Percentiles rank a stretch among this genome's conserved stretches.
phyloP scores from a whole-genome alignment of 78 protist species.

The Planoprotostelium fungivorum region DNA sequence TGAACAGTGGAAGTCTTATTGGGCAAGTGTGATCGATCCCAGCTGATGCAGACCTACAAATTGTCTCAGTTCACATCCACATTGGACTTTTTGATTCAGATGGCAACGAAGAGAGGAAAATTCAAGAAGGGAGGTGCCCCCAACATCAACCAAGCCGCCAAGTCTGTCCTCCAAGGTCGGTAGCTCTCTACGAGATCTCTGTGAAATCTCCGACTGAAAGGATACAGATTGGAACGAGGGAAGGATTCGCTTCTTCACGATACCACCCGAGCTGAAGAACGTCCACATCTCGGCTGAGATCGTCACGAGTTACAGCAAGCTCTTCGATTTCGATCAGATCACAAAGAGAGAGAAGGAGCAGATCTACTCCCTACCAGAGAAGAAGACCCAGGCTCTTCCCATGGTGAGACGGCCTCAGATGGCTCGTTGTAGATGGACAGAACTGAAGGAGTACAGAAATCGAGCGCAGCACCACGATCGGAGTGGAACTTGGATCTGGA shows the following conservation, averaged over 20 bases:
- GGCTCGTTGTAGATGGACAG: too few species aligned
- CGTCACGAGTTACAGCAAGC: constrained; percentile 25
- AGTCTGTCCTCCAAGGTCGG: constrained; percentile 30
- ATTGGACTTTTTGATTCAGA: constrained; percentile 21
- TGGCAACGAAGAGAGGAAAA: constrained; percentile 37
- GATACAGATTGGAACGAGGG: constrained; percentile 50
- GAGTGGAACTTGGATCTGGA: not conserved
- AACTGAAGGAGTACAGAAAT: not conserved
- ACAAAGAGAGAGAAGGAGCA: not conserved
- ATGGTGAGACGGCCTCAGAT: constrained; percentile 11
- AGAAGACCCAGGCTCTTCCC: constrained; percentile 2
- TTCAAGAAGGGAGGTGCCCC: constrained; percentile 28
- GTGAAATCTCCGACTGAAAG: not conserved
- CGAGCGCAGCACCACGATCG: not conserved
- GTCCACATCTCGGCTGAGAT: constrained; percentile 10
- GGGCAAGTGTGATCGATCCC: constrained; percentile 25
- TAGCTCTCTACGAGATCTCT: not conserved
- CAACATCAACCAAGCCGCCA: constrained; percentile 28
- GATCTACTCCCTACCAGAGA: not conserved
- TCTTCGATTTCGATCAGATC: constrained; percentile 39
- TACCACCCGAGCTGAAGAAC: constrained; percentile 27
- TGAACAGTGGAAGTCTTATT: constrained; percentile 22
- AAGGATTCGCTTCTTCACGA: constrained; percentile 52
- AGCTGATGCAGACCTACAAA: constrained; percentile 28
- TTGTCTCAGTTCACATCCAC: constrained; percentile 10